Evolutionary conservation across 768 basidiomycete species (phyloP).

Genomic region (Atractiella rhizophila): DNA sequence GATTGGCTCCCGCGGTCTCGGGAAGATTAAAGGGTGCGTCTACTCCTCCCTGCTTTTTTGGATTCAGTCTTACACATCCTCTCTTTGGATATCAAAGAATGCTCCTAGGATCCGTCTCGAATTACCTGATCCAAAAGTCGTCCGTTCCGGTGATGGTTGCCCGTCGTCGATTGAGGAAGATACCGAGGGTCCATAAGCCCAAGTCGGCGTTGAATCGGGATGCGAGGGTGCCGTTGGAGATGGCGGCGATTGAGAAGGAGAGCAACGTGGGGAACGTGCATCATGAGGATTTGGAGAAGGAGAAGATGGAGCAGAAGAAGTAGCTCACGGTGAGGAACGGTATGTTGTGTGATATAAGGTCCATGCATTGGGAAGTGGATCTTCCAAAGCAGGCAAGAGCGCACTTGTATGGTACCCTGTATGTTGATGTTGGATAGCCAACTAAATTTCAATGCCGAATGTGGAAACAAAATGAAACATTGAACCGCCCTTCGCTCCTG

Average conservation of each 20-base stretch:
- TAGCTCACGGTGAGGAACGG: too few species aligned
- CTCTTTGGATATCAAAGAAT: constrained; percentile 4
- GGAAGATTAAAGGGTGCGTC: constrained; percentile 12
- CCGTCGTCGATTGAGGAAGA: constrained; percentile 11
- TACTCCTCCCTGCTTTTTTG: neutral
- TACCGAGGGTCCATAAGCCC: constrained; percentile 9
- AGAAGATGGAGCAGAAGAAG: too few species aligned
- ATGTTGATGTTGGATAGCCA: too few species aligned
- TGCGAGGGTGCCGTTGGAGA: constrained; percentile 8
- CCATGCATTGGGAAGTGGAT: too few species aligned
- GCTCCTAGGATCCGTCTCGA: constrained; percentile 14
- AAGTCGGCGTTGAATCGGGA: constrained; percentile 11
- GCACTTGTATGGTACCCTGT: too few species aligned
- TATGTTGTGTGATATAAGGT: too few species aligned
- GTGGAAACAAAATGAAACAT: too few species aligned
- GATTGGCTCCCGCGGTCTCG: constrained; percentile 15
- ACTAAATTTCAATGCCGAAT: too few species aligned
- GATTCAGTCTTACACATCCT: neutral
- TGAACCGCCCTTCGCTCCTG: too few species aligned
- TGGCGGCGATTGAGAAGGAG: constrained; percentile 14
- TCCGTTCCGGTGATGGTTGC: constrained; percentile 13
- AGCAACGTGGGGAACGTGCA: too few species aligned
- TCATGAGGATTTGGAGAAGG: too few species aligned
- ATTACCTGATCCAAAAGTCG: constrained; percentile 15
- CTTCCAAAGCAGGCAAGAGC: too few species aligned